These are phyloP conservation scores for Pholiota molesta DNA, from an alignment of 768 basidiomycete genomes.

Conservation along the genomic window DNA sequence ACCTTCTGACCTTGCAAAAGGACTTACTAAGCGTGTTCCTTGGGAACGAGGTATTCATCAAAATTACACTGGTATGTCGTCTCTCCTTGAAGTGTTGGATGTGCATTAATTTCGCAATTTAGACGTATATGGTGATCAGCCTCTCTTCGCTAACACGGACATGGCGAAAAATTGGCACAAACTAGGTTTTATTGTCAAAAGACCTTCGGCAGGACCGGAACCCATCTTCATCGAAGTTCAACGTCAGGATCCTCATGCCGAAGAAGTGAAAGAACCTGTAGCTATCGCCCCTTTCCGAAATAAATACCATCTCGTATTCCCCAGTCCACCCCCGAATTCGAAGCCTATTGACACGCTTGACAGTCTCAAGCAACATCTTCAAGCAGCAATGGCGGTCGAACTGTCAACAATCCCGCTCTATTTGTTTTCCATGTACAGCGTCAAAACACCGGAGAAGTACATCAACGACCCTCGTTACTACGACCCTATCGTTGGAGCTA, in stretches of 20 bases:
- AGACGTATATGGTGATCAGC: slow-evolving; percentile 16
- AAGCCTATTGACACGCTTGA: slow-evolving; percentile 14
- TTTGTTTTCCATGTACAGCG: slow-evolving; percentile 28
- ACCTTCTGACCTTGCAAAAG: slow-evolving; percentile 14
- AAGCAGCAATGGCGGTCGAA: slow-evolving; percentile 27
- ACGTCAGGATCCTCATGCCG: slow-evolving; percentile 10
- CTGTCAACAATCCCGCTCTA: slow-evolving; percentile 29
- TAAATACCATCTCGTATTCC: slow-evolving; percentile 7
- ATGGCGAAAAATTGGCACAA: slow-evolving; percentile 23
- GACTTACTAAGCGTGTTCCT: slow-evolving; percentile 18
- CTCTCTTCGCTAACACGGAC: slow-evolving; percentile 22
- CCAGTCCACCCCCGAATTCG: slow-evolving; percentile 7
- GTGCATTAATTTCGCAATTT: neutral
- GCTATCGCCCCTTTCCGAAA: neutral
- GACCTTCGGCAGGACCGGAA: slow-evolving; percentile 14
- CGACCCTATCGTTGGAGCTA: slow-evolving; percentile 12
- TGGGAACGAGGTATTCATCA: slow-evolving; percentile 21
- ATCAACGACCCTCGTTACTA: slow-evolving; percentile 19
- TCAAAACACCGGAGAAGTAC: slow-evolving; percentile 21
- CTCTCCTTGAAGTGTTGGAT: neutral
- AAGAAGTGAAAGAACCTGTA: slow-evolving; percentile 1
- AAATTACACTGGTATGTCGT: slow-evolving; percentile 17
- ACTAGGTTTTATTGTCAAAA: slow-evolving; percentile 19
- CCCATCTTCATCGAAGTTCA: slow-evolving; percentile 20
- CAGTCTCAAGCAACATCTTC: slow-evolving; percentile 21